Evolutionary conservation across 805 yeast genomes (phyloP).

Genomic region (Candida pseudoglaebosa): DNA sequence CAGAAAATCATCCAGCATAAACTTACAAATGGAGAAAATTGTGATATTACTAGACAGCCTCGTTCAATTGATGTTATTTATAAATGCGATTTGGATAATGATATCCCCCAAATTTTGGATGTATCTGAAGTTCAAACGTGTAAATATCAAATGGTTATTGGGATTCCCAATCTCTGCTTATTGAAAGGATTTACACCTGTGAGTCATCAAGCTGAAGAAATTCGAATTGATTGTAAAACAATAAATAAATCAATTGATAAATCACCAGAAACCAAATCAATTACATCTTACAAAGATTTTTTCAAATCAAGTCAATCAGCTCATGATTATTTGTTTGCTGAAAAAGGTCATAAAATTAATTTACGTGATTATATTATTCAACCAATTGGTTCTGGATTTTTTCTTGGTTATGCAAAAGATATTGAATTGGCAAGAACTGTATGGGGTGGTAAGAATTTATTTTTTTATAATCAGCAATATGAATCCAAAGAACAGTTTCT

Average conservation of each 20-base stretch:
- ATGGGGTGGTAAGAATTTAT: constrained; percentile 21
- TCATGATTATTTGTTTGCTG: constrained; percentile 17
- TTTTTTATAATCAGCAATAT: constrained; percentile 19
- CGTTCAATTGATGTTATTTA: constrained; percentile 55
- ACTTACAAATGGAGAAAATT: constrained; percentile 45
- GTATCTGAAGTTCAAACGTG: constrained; percentile 55
- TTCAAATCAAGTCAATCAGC: constrained; percentile 8
- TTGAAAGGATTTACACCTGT: constrained; percentile 30
- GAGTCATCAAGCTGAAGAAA: constrained; percentile 18
- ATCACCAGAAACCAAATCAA: not conserved
- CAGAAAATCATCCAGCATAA: constrained; percentile 36
- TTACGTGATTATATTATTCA: constrained; percentile 21
- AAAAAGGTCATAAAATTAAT: constrained; percentile 21
- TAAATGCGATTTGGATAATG: constrained; percentile 43
- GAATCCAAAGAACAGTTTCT: constrained; percentile 12
- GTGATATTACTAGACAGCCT: constrained; percentile 54
- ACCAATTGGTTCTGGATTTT: constrained; percentile 33
- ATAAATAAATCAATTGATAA: constrained; percentile 6
- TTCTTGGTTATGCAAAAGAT: constrained; percentile 18
- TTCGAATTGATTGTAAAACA: constrained; percentile 26
- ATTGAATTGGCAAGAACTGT: constrained; percentile 10
- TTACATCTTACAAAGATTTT: constrained; percentile 10
- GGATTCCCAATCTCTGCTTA: constrained; percentile 48
- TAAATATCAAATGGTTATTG: constrained; percentile 49
- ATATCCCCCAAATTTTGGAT: constrained; percentile 25